Evolutionary conservation across 139 green algal genomes (phyloP).

Genomic region (Eudorina sp.): DNA sequence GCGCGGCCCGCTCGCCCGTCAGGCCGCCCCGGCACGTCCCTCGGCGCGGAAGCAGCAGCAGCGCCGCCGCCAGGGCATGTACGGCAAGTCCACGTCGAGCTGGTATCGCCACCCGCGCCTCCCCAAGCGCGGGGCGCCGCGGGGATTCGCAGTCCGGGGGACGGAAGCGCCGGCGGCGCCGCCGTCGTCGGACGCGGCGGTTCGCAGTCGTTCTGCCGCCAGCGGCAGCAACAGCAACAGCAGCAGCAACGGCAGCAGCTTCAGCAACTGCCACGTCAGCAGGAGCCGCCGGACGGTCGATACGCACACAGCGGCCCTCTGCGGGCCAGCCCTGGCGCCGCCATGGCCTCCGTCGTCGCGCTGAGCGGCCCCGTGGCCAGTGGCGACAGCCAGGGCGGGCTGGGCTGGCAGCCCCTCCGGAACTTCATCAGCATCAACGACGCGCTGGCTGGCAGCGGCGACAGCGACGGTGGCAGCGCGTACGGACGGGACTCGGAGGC

Average conservation of each 20-base stretch:
- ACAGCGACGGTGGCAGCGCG: background rate
- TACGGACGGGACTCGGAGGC: background rate
- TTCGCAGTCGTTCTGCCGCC: background rate
- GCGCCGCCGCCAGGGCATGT: no score
- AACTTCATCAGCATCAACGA: conserved; percentile 12
- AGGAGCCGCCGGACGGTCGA: background rate
- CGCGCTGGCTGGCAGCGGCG: background rate
- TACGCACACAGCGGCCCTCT: background rate
- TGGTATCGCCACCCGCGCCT: background rate
- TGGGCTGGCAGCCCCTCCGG: background rate
- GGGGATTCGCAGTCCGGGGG: no score
- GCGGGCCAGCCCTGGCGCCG: background rate
- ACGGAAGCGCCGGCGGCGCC: no score
- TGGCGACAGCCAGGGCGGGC: background rate
- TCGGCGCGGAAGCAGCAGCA: no score
- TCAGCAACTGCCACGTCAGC: background rate
- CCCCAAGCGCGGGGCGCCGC: no score
- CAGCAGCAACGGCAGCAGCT: background rate
- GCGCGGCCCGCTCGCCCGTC: no score
- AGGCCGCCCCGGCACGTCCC: no score
- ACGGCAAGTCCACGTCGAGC: background rate
- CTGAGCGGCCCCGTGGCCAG: no score
- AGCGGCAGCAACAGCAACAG: background rate
- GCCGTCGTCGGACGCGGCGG: no score
- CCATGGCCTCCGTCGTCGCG: background rate